Evolutionary conservation across 2,329 filamentous ascomycete genomes (phyloP).

Genomic region (Daldinia sp.): DNA sequence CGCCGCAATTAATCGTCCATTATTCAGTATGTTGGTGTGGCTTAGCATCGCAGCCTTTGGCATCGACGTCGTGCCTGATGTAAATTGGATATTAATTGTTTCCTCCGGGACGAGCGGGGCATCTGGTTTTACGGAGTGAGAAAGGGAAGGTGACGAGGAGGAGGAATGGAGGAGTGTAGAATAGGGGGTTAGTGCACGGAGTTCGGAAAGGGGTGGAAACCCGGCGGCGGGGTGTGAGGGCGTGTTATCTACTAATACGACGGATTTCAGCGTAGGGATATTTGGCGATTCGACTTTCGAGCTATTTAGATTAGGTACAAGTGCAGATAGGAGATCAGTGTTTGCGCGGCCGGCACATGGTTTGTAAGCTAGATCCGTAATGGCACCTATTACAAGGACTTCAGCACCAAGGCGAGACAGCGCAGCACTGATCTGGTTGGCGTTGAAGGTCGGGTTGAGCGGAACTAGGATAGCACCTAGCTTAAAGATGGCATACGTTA

Average conservation of each 20-base stretch:
- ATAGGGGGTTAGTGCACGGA: slow-evolving; percentile 57
- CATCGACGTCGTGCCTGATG: slow-evolving; percentile 88
- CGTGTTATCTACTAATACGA: slow-evolving; percentile 85
- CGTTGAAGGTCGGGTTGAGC: slow-evolving; percentile 89
- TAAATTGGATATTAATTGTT: slow-evolving; percentile 95
- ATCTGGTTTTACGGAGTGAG: slow-evolving; percentile 53
- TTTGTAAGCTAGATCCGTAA: slow-evolving; percentile 81
- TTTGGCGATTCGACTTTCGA: slow-evolving; percentile 51
- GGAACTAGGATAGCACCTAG: slow-evolving; percentile 94
- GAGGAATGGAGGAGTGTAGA: slow-evolving; percentile 49
- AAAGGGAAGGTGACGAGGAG: slow-evolving; percentile 32
- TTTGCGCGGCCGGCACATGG: slow-evolving; percentile 64
- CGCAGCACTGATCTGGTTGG: slow-evolving; percentile 78
- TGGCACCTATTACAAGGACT: slow-evolving; percentile 83
- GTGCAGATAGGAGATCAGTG: slow-evolving; percentile 53
- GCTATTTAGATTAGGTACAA: slow-evolving; percentile 54
- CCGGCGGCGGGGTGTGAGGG: slow-evolving; percentile 52
- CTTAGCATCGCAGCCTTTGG: slow-evolving; percentile 92
- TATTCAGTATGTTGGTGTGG: slow-evolving; percentile 90
- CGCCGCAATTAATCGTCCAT: slow-evolving; percentile 82
- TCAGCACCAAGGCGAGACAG: slow-evolving; percentile 76
- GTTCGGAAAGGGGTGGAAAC: slow-evolving; percentile 55
- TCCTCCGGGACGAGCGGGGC: slow-evolving; percentile 66
- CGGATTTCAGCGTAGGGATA: slow-evolving; percentile 73
- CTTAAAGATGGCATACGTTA: slow-evolving; percentile 92